Evolutionary conservation across 768 basidiomycete genomes (phyloP).

Genomic region (Solioccasus polychromus): DNA sequence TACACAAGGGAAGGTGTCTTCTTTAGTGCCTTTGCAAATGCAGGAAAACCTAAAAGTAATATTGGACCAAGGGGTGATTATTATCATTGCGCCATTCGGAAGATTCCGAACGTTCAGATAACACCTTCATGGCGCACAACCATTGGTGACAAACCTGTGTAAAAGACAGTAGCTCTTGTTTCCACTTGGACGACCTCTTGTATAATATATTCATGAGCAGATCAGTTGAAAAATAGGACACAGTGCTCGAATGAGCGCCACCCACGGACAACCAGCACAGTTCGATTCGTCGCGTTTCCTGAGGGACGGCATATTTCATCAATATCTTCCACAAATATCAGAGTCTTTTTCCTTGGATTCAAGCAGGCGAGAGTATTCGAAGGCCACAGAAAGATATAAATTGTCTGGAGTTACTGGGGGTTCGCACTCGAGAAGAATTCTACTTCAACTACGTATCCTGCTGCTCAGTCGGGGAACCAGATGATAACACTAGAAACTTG

Average conservation of each 20-base stretch:
- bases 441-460: not conserved
- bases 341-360: too few species aligned
- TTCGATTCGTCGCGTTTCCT: not conserved
- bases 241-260: not conserved
- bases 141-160: constrained; percentile 10
- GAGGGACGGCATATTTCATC: not conserved
- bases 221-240: not conserved
- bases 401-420: not conserved
- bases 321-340: too few species aligned
- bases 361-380: not conserved
- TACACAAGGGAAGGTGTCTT: constrained; percentile 1
- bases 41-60: not conserved
- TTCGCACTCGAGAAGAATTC: not conserved
- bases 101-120: not conserved
- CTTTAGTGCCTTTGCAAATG: not conserved
- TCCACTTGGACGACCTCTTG: not conserved
- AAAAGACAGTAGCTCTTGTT: constrained; percentile 2
- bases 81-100: too few species aligned
- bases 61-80: too few species aligned
- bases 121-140: not conserved
- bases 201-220: constrained; percentile 3
- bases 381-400: not conserved
- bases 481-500: not conserved
- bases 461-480: not conserved
- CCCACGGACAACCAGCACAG: not conserved